phyloP scores from a whole-genome alignment of 768 basidiomycete species.

The Phallus indusiatus region DNA sequence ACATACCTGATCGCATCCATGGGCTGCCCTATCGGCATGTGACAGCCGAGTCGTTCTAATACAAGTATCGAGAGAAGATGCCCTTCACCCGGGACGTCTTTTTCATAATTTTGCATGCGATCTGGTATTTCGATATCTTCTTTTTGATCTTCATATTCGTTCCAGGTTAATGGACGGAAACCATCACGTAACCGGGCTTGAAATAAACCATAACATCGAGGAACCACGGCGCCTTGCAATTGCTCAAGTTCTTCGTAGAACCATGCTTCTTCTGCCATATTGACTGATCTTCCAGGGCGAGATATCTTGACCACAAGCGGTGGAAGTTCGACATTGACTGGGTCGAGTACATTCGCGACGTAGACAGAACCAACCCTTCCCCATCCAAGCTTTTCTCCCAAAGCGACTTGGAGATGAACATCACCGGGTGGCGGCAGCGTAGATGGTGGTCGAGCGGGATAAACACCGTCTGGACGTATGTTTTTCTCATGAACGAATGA shows the following conservation, averaged over 20 bases:
- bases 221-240: conserved; percentile 5
- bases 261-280: conserved; percentile 5
- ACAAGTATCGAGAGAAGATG: background rate
- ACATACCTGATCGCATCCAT: background rate
- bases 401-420: background rate
- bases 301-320: background rate
- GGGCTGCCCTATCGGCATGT: background rate
- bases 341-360: background rate
- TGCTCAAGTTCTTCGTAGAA: conserved; percentile 10
- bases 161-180: background rate
- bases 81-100: background rate
- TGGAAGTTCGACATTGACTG: background rate
- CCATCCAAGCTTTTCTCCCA: background rate
- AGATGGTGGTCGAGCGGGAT: background rate
- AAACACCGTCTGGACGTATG: background rate
- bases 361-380: background rate
- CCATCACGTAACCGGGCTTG: background rate
- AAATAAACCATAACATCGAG: conserved; percentile 6
- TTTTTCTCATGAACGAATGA: background rate
- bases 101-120: background rate
- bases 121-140: background rate
- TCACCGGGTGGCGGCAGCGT: background rate
- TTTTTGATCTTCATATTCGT: background rate
- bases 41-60: background rate
- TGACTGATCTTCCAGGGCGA: background rate